Percentiles rank a stretch among this genome's conserved stretches.
Evolutionary conservation across 2,329 filamentous ascomycete genomes (phyloP).

Genomic region (Penicillium sp.): DNA sequence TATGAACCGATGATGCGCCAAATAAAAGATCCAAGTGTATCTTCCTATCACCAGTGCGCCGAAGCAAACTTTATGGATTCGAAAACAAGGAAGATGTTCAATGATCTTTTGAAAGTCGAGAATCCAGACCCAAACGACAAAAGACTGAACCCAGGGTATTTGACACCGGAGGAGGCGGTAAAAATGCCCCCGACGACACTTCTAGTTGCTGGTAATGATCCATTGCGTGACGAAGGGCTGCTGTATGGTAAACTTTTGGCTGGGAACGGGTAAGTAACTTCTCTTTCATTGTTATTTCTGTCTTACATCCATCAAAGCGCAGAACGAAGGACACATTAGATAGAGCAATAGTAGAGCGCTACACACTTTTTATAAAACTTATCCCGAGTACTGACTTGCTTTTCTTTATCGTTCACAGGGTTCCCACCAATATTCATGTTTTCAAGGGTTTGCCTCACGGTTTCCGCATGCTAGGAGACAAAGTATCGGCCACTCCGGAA

Average conservation of each 20-base stretch:
- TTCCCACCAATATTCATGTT: slow-evolving; percentile 47
- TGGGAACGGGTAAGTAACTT: slow-evolving; percentile 39
- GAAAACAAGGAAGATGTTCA: slow-evolving; percentile 33
- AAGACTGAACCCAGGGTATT: slow-evolving; percentile 26
- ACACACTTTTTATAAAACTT: no score
- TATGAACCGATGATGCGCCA: slow-evolving; percentile 34
- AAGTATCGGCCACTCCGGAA: slow-evolving; percentile 22
- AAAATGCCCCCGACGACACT: slow-evolving; percentile 45
- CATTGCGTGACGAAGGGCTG: slow-evolving; percentile 49
- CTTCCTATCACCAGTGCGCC: slow-evolving; percentile 45
- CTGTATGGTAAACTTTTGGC: slow-evolving; percentile 44
- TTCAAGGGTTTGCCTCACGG: slow-evolving; percentile 54
- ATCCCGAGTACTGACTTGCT: no score
- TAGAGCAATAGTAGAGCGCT: no score
- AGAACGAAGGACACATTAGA: no score
- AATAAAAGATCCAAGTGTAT: slow-evolving; percentile 37
- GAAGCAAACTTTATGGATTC: slow-evolving; percentile 49
- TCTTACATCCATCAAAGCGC: no score
- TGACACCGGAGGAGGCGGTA: slow-evolving; percentile 41
- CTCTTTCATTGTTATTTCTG: no score
- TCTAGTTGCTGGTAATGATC: slow-evolving; percentile 46
- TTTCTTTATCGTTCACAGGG: slow-evolving; percentile 26
- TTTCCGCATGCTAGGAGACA: slow-evolving; percentile 35
- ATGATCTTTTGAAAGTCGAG: slow-evolving; percentile 10
- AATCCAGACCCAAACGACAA: background rate